Base-by-base conservation (phyloP, 208 protist genomes). In the Wallacemonas sp. region DNA sequence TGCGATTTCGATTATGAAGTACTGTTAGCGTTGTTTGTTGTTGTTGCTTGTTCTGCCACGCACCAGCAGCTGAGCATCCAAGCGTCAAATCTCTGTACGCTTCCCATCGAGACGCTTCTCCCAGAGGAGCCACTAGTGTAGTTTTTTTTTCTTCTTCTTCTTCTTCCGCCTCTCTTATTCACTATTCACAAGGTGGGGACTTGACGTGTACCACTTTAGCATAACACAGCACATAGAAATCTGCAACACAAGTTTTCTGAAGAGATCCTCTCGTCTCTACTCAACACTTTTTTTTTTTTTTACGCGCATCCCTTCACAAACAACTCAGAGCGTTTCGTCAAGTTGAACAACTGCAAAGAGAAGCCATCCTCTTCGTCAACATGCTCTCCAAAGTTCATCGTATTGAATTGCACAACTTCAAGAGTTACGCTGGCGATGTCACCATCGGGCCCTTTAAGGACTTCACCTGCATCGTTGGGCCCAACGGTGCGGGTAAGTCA, bases 391-490 rank as follows among this genome's bases (percentile, higher is more conserved):
- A 82, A 63, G 82, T 94, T 59, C 77, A 80, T 46, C 82, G 88
- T 27, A 65, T 99, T 19, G 96, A 99, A 75, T 61, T 99, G 8
- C 80, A 97, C 46, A 98, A 99, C 82, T 99, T 99, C 84, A 99
- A 99, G 79, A 99, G 96, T 53, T 99, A 99, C 85, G 82, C 80
- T 27, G 97, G 97, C 17, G 68, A 82, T 28, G 90, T 97, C 22
- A 66, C 72, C 0, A 96, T 99, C 49, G 98, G 98, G 1, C 98
- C 98, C 3, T 99, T 99, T 69, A 86, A 93, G 61, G 74, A 98
- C 42, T 99, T 99, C 68, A 97, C 96, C n/a, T 97, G 97, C 64
- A 91, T 99, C 27, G 98, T 99, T 55, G 98, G 98, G 0, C 98
- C 98, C 22, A 99, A 99, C 84, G 98, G 98, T 39, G 73, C 88